phyloP scores from a whole-genome alignment of 805 yeast species.

The Aciculoconidium aculeatum region DNA sequence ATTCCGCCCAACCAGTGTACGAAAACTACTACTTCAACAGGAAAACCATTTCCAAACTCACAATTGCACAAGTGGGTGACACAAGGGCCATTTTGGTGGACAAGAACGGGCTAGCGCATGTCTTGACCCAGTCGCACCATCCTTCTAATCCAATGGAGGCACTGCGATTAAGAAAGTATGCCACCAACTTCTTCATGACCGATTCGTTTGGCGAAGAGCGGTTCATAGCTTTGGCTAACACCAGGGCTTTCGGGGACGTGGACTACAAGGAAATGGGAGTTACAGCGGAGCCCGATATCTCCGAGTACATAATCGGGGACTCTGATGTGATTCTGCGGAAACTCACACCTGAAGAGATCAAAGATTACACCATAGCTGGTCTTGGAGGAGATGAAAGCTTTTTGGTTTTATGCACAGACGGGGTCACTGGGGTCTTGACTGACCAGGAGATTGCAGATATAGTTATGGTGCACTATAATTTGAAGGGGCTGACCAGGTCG shows the following conservation, averaged over 20 bases:
- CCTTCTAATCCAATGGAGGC: constrained; percentile 80
- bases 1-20: constrained; percentile 22
- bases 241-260: constrained; percentile 89
- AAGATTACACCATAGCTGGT: constrained; percentile 30
- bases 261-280: constrained; percentile 79
- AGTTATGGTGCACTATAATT: constrained; percentile 60
- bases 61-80: constrained; percentile 90
- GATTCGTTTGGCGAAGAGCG: constrained; percentile 94
- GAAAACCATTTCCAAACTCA: constrained; percentile 58
- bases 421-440: constrained; percentile 70
- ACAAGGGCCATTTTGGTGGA: constrained; percentile 86
- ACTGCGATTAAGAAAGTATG: constrained; percentile 57
- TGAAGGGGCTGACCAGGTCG: constrained; percentile 62
- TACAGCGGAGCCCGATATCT: constrained; percentile 86
- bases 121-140: constrained; percentile 78
- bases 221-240: constrained; percentile 78
- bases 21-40: constrained; percentile 55
- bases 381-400: constrained; percentile 87
- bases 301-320: constrained; percentile 64
- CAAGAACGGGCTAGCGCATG: constrained; percentile 68
- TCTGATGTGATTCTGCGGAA: constrained; percentile 23
- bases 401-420: constrained; percentile 78
- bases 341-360: constrained; percentile 34
- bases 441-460: constrained; percentile 93
- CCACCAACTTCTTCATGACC: constrained; percentile 59